Percentiles rank a stretch among this genome's conserved stretches.
phyloP scores from a whole-genome alignment of 2,329 filamentous ascomycete genomes.

The Talaromyces albobiverticillius region DNA sequence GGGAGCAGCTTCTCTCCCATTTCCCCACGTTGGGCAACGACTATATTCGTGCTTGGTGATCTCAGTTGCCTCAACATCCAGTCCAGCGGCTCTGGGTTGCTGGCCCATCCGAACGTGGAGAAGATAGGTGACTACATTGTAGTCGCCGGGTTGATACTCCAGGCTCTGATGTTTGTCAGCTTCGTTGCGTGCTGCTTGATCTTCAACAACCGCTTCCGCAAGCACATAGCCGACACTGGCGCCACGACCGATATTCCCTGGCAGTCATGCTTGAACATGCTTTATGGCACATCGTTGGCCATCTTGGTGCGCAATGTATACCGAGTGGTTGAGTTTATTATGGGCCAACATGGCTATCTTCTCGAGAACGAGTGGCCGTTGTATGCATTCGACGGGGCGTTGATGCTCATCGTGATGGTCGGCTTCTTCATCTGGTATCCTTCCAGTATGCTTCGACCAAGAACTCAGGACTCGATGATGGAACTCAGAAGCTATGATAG shows the following conservation, averaged over 20 bases:
- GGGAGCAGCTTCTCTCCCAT: constrained; percentile 2
- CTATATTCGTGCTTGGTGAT: constrained; percentile 9
- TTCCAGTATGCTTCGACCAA: background rate
- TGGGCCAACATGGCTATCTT: constrained; percentile 8
- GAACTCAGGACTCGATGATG: background rate
- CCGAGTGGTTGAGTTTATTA: constrained; percentile 9
- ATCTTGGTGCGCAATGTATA: constrained; percentile 8
- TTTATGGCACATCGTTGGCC: constrained; percentile 5
- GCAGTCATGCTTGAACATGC: constrained; percentile 5
- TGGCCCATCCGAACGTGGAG: background rate
- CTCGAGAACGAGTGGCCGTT: constrained; percentile 11
- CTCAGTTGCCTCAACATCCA: constrained; percentile 9
- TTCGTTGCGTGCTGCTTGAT: constrained; percentile 8
- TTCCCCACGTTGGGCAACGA: constrained; percentile 1
- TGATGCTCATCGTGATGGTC: constrained; percentile 13
- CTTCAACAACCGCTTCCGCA: constrained; percentile 6
- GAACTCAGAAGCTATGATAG: constrained; percentile 5
- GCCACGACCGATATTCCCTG: constrained; percentile 2
- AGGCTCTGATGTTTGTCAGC: constrained; percentile 4
- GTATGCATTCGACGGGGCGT: constrained; percentile 9
- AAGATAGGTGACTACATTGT: constrained; percentile 7
- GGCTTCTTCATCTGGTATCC: constrained; percentile 10
- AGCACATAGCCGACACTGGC: background rate
- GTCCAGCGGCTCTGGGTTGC: constrained; percentile 4
- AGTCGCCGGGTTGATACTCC: constrained; percentile 9